Conservation (phyloP, 164 flowering plant genomes). For the Santalum album region DNA sequence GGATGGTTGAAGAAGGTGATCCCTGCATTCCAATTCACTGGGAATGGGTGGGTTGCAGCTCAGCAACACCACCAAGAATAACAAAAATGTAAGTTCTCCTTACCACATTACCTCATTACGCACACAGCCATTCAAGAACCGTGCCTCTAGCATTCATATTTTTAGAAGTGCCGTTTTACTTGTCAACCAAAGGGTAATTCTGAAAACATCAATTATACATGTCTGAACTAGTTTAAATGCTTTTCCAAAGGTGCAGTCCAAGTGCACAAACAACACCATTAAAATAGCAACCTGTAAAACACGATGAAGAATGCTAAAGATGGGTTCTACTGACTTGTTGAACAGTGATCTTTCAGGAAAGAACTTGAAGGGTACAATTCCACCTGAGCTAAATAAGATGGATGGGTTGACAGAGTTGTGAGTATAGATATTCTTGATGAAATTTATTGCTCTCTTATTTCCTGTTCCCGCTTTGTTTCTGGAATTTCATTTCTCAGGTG, state of each 20-base stretch:
- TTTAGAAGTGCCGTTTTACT: neutral
- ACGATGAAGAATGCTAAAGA: neutral
- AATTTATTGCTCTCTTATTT: neutral
- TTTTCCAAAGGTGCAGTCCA: too few relatives aligned
- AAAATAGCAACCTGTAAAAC: too few relatives aligned
- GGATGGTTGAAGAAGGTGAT: conserved; percentile 59
- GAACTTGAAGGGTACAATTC: conserved; percentile 56
- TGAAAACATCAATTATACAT: too few relatives aligned
- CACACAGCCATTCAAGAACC: too few relatives aligned
- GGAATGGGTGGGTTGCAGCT: conserved; percentile 85
- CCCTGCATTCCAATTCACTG: conserved; percentile 75
- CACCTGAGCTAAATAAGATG: conserved; percentile 54
- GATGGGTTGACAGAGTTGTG: conserved; percentile 73
- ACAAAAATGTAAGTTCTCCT: conserved; percentile 65
- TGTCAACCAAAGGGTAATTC: neutral
- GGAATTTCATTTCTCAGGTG: conserved; percentile 40
- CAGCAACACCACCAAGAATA: conserved; percentile 61
- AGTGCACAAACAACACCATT: too few relatives aligned
- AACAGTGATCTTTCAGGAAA: conserved; percentile 67
- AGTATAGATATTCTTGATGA: conserved; percentile 22
- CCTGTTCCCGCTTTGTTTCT: neutral
- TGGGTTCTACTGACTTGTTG: conserved; percentile 12
- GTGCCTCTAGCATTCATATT: too few relatives aligned
- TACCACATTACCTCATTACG: too few relatives aligned
- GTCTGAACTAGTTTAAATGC: too few relatives aligned